Evolutionary conservation across 2,329 filamentous ascomycete species (phyloP).

Genomic region (Aspergillus terreus): DNA sequence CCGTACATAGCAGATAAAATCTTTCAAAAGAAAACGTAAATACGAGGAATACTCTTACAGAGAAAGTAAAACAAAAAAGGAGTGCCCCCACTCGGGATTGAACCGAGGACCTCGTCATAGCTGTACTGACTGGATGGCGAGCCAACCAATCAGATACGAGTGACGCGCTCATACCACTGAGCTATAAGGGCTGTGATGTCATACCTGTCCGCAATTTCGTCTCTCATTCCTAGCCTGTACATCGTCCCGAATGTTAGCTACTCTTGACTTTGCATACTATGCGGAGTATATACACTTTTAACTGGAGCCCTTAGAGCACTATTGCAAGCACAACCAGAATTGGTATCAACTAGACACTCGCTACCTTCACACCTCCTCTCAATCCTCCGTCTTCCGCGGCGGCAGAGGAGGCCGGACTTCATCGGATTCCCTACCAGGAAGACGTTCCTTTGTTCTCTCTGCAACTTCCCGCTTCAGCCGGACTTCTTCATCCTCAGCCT

Average conservation of each 20-base stretch:
- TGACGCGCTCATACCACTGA: not conserved
- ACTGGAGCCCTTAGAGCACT: too few relatives aligned
- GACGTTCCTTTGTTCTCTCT: slow-evolving; percentile 17
- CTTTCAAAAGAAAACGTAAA: too few relatives aligned
- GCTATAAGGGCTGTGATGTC: not conserved
- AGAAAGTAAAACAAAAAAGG: not conserved
- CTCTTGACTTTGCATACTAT: too few relatives aligned
- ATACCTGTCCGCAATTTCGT: not conserved
- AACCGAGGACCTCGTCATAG: not conserved
- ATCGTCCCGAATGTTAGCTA: too few relatives aligned
- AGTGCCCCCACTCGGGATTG: not conserved
- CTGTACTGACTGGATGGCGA: not conserved
- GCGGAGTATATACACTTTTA: too few relatives aligned
- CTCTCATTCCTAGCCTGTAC: not conserved
- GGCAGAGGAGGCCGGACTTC: not conserved
- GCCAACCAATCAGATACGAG: not conserved
- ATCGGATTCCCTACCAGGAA: not conserved
- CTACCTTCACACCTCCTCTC: too few relatives aligned
- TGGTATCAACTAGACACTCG: too few relatives aligned
- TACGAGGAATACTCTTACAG: too few relatives aligned
- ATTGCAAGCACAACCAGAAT: too few relatives aligned
- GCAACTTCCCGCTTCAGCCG: slow-evolving; percentile 27
- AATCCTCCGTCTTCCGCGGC: not conserved
- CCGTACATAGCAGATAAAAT: too few relatives aligned
- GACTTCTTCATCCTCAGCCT: slow-evolving; percentile 14